Evolutionary conservation across 345 rosid genomes (phyloP).

Genomic region (Mercurialis annua): DNA sequence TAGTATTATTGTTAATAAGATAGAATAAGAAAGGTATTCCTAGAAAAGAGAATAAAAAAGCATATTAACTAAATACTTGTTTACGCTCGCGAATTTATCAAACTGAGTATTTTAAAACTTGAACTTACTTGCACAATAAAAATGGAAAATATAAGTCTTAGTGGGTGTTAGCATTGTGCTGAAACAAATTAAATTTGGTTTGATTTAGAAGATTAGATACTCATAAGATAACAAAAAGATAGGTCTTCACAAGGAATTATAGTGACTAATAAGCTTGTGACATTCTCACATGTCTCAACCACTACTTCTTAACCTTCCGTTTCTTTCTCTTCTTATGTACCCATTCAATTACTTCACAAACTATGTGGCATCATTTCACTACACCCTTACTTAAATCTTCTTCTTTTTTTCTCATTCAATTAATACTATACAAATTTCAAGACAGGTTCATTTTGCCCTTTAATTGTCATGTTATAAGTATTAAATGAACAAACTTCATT

Average conservation of each 20-base stretch:
- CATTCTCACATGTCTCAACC: slow-evolving; percentile 31
- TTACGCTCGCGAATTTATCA: too few relatives aligned
- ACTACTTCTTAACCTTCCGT: not conserved
- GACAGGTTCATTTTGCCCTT: not conserved
- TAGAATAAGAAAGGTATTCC: too few relatives aligned
- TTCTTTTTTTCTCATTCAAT: not conserved
- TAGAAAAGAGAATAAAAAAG: too few relatives aligned
- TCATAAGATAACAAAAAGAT: slow-evolving; percentile 16
- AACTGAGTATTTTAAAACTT: too few relatives aligned
- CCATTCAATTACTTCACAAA: not conserved
- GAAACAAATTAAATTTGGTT: slow-evolving; percentile 9
- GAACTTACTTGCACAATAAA: too few relatives aligned
- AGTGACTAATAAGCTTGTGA: slow-evolving; percentile 21
- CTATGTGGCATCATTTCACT: slow-evolving; percentile 17
- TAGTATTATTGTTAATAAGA: too few relatives aligned
- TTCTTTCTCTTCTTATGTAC: not conserved
- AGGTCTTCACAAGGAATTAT: slow-evolving; percentile 28
- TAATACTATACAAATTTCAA: too few relatives aligned
- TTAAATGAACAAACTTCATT: too few relatives aligned
- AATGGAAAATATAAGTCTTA: too few relatives aligned
- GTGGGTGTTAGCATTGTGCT: slow-evolving; percentile 2
- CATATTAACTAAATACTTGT: too few relatives aligned
- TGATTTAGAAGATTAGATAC: slow-evolving; percentile 20
- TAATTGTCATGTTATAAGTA: not conserved
- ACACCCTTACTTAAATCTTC: not conserved